These are phyloP conservation scores for Akebia trifoliata DNA, from an alignment of 164 flowering plant genomes.

Conservation along the genomic window DNA sequence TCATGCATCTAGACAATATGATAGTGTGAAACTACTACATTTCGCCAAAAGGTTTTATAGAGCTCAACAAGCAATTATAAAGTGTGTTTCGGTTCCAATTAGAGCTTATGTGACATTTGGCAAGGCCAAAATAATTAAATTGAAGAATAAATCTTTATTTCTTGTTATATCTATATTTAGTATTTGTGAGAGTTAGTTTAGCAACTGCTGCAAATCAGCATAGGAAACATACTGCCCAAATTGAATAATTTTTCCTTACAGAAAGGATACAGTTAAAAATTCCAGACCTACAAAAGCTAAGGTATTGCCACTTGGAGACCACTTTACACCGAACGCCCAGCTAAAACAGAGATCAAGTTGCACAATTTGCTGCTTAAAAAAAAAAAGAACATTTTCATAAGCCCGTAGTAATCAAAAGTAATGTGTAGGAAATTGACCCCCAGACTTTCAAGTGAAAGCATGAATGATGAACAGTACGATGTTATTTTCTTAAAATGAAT, in stretches of 20 bases:
- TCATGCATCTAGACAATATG: too few relatives aligned
- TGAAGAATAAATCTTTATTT: too few relatives aligned
- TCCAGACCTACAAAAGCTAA: slow-evolving; percentile 93
- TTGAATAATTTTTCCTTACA: background rate
- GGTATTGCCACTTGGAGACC: slow-evolving; percentile 98
- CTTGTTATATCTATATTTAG: too few relatives aligned
- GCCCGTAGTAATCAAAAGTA: background rate
- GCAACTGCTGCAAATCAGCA: background rate
- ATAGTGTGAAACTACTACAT: too few relatives aligned
- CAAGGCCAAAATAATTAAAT: too few relatives aligned
- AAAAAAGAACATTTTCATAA: slow-evolving; percentile 8
- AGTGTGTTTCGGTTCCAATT: too few relatives aligned
- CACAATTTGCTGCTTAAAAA: slow-evolving; percentile 73
- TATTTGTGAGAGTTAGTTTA: background rate
- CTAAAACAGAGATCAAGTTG: slow-evolving; percentile 96
- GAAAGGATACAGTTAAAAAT: slow-evolving; percentile 10
- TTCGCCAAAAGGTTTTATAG: too few relatives aligned
- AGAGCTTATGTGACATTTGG: too few relatives aligned
- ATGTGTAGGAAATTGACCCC: background rate
- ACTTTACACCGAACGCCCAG: slow-evolving; percentile 97
- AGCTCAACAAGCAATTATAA: too few relatives aligned
- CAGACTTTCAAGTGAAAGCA: slow-evolving; percentile 2
- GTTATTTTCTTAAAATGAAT: background rate
- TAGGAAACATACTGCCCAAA: slow-evolving; percentile 6
- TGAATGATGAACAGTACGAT: background rate